Percentiles rank a stretch among this genome's conserved stretches.
Conservation (phyloP, 305 asterid species). For the Rubia tinctorum region DNA sequence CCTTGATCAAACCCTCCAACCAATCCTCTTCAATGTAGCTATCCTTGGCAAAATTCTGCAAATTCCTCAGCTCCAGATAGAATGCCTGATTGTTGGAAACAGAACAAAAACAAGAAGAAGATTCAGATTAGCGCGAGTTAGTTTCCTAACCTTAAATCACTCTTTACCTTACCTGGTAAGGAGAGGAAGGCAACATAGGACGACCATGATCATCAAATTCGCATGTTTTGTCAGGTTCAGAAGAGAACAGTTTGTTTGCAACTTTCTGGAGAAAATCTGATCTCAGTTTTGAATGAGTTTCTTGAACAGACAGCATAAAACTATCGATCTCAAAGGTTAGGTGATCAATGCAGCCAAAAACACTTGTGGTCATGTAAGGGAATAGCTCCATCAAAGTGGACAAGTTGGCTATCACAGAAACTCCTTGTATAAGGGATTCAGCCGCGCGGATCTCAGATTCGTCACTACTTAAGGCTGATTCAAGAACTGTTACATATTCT, state of each 20-base stretch:
- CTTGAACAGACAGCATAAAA: constrained; percentile 32
- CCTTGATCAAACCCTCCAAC: constrained; percentile 44
- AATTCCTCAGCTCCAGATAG: constrained; percentile 56
- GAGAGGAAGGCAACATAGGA: constrained; percentile 47
- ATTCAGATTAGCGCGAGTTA: neutral
- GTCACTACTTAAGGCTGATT: constrained; percentile 40
- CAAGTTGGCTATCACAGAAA: constrained; percentile 51
- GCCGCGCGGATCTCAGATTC: constrained; percentile 33
- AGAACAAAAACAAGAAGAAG: constrained; percentile 2
- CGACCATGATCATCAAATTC: constrained; percentile 27
- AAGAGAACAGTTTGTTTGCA: constrained; percentile 37
- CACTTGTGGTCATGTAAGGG: constrained; percentile 36
- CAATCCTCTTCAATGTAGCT: constrained; percentile 43
- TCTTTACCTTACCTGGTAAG: constrained; percentile 53
- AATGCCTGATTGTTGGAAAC: constrained; percentile 44
- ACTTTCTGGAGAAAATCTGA: constrained; percentile 48
- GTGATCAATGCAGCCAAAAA: constrained; percentile 35
- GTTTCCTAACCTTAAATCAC: neutral
- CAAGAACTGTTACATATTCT: constrained; percentile 42
- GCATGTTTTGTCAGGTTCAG: constrained; percentile 32
- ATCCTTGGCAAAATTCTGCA: constrained; percentile 47
- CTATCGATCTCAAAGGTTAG: constrained; percentile 48
- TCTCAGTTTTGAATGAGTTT: constrained; percentile 34
- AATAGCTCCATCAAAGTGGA: constrained; percentile 42
- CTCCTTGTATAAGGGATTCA: constrained; percentile 43